Percentiles rank a stretch among this genome's conserved stretches.
phyloP scores from a whole-genome alignment of 2,329 filamentous ascomycete species.

The Dendrostoma leiphaemia region DNA sequence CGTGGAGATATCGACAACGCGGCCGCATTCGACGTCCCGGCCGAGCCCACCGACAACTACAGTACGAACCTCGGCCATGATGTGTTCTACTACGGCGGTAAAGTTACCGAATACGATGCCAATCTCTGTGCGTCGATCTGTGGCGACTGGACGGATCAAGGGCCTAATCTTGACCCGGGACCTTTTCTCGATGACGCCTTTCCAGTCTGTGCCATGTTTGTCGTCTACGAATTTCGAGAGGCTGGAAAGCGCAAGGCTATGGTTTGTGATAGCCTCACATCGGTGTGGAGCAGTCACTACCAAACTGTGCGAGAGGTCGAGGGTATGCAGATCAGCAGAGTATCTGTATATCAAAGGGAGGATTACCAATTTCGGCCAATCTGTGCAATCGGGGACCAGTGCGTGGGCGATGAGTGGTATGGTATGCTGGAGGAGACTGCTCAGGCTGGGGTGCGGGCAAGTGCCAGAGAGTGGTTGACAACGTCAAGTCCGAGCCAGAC shows the following conservation, averaged over 20 bases:
- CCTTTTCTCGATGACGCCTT: constrained; percentile 14
- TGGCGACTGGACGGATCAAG: constrained; percentile 1
- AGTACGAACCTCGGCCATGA: neutral
- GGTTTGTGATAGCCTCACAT: constrained; percentile 4
- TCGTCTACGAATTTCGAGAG: constrained; percentile 1
- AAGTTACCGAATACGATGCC: constrained; percentile 3
- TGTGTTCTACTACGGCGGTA: neutral
- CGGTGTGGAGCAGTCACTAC: constrained; percentile 14
- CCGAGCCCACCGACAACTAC: constrained; percentile 10
- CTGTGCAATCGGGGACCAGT: constrained; percentile 1
- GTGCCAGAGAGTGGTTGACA: neutral
- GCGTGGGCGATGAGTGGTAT: constrained; percentile 9
- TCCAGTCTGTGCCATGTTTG: constrained; percentile 15
- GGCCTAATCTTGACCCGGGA: neutral
- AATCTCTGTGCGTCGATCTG: constrained; percentile 5
- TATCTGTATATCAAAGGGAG: constrained; percentile 9
- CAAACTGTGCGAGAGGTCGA: neutral
- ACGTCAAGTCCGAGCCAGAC: neutral
- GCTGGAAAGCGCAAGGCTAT: neutral
- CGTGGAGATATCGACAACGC: constrained; percentile 7
- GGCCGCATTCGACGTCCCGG: constrained; percentile 6
- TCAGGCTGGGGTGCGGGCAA: constrained; percentile 12
- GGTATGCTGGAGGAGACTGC: constrained; percentile 10
- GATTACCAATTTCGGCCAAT: constrained; percentile 8
- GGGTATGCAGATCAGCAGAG: neutral